Evolutionary conservation across 805 yeast species (phyloP).

Genomic region (Suhomyces prunicola): DNA sequence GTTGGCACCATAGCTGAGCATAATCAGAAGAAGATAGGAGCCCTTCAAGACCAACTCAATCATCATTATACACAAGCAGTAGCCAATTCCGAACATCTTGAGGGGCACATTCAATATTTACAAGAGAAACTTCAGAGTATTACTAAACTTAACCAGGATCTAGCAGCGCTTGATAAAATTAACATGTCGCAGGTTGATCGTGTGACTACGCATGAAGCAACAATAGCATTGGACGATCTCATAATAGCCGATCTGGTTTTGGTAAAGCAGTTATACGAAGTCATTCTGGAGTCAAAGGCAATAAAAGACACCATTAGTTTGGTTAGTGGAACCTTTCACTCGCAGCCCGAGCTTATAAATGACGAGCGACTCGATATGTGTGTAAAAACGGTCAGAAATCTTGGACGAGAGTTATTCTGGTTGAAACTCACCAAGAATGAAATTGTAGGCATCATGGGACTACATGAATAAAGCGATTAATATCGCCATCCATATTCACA

Average conservation of each 20-base stretch:
- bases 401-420: slow-evolving; percentile 43
- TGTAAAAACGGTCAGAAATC: slow-evolving; percentile 32
- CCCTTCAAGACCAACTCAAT: slow-evolving; percentile 29
- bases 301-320: slow-evolving; percentile 63
- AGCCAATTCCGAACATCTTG: slow-evolving; percentile 32
- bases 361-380: slow-evolving; percentile 32
- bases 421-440: slow-evolving; percentile 33
- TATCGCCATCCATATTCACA: no score
- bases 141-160: slow-evolving; percentile 21
- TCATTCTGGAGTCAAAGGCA: slow-evolving; percentile 65
- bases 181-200: slow-evolving; percentile 19
- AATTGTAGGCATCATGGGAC: slow-evolving; percentile 23
- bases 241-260: slow-evolving; percentile 38
- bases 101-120: slow-evolving; percentile 28
- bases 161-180: slow-evolving; percentile 20
- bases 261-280: slow-evolving; percentile 54
- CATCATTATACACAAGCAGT: slow-evolving; percentile 36
- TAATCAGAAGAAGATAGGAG: slow-evolving; percentile 19
- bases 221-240: slow-evolving; percentile 30
- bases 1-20: slow-evolving; percentile 2
- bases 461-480: background rate
- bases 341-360: slow-evolving; percentile 31
- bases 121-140: slow-evolving; percentile 21
- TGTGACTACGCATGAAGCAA: slow-evolving; percentile 13
- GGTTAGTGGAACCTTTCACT: slow-evolving; percentile 47